Evolutionary conservation across 164 flowering plant genomes (phyloP), one percentile per base, ranked within the genome.

Genomic region (Dillenia suffruticosa): DNA sequence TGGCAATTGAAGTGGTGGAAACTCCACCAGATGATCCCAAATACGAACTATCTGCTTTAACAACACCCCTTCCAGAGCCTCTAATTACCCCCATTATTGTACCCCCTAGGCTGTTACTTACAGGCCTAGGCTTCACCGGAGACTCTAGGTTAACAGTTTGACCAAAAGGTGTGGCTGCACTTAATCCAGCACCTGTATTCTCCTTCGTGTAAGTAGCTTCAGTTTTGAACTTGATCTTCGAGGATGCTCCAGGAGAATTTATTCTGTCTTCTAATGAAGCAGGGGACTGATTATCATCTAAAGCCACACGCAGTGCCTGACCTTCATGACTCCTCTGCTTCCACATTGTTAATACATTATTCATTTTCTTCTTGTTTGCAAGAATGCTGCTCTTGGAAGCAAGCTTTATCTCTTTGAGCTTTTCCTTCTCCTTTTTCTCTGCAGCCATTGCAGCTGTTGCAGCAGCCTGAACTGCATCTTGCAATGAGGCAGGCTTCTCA

Each of bases 381-480:
- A 92, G 61, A 70, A 95, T 81, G 70, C 89, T 95, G 74, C 89
- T 92, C 77, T 90, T 95, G 45, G 96, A 92, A 56, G 96, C 97
- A 60, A 95, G 79, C 62, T 76, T 84, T 55, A 92, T 89, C 77
- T 95, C 99, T 74, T 88, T 95, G 49, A 75, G 6, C 67, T 83
- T 91, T 72, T 95, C 99, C 65, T 91, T 94, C 75, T 90, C 97
- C 72, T 82, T 95, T 83, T 92, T 95, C 72, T 95, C 99, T n/a
- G 96, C 96, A 48, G 99, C 97, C 67, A 86, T 66, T 59, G 99
- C 99, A 40, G 97, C 99, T 4, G 83, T 65, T 5, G 97, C 97
- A 58, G 99, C 99, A 72, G 99, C 99, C 75, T 89, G 97, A 60
- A 92, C 92, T n/a, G 99, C 97, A 84, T 92, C 97, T 51, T 96